Evolutionary conservation across 2,329 filamentous ascomycete genomes (phyloP), one percentile per base, ranked within the genome.

Genomic region (Onygenales sp.): DNA sequence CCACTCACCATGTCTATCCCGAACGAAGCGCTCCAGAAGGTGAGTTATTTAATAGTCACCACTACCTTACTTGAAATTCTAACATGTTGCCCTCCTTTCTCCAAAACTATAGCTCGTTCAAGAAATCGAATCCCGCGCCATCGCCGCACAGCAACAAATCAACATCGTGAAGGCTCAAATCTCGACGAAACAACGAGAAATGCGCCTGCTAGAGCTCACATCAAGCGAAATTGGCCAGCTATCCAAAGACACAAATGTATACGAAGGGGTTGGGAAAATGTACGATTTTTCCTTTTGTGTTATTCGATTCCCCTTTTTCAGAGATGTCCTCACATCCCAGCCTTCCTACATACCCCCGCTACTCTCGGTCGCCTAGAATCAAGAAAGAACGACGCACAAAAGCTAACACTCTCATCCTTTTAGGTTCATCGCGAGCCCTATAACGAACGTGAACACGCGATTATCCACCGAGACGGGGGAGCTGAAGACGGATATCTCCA

Each of bases 181-280:
- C 61, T 80, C 84, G 7, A 78, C 83, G 56, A 95, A 95, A 73
- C 88, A 92, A 70, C 84, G 91, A 55, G 92, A 97, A 68, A 84
- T 87, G 66, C 89, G 93, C 44, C 83, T 96, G 72, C 79, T 94
- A 43, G 87, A 95, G 70, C 76, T 98, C 59, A 97, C 92, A 2
- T 80, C 86, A 38, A 88, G 80, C 59, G 93, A 98, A 72, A 78
- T 97, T 49, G 80, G 82, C n/a, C 79, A 82, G 6, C 73, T 98
- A 56, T 86, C 90, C 3, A 69, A 80, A 14, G 81, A 85, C 47
- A 93, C 89, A 0, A 85, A 85, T 35, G 82, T 95, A 32, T 98
- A 97, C 64, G 92, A 97, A 72, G 92, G 92, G 5, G 86, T 97
- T 9, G 93, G 93, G 50, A 98, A 97, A 75, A 97, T 98, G 93